Conservation (phyloP, 805 yeast species). For the Starmera quercuum region DNA sequence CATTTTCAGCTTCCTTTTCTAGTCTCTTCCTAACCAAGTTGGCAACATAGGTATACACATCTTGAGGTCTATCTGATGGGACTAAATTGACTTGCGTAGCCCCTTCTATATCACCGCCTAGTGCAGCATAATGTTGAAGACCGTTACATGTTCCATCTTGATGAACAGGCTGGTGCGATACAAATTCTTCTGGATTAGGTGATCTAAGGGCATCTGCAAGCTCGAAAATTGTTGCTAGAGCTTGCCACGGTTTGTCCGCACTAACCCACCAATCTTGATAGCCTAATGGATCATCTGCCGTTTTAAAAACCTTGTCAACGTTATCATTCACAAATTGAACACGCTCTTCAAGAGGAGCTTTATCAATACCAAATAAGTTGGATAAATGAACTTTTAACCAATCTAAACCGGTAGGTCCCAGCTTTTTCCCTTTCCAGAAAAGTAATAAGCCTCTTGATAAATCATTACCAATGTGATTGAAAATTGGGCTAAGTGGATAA, state of each 20-base stretch:
- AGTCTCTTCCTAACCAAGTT: conserved; percentile 49
- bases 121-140: conserved; percentile 78
- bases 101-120: conserved; percentile 81
- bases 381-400: conserved; percentile 77
- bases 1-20: conserved; percentile 43
- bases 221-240: conserved; percentile 63
- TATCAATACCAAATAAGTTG: conserved; percentile 69
- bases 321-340: conserved; percentile 50
- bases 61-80: conserved; percentile 69
- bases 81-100: conserved; percentile 71
- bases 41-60: conserved; percentile 70
- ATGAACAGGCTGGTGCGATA: conserved; percentile 73
- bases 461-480: conserved; percentile 77
- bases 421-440: conserved; percentile 69
- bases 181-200: conserved; percentile 55
- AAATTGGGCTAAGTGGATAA: conserved; percentile 73
- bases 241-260: conserved; percentile 85
- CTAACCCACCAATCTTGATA: conserved; percentile 57
- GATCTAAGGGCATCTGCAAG: conserved; percentile 51
- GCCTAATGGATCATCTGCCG: conserved; percentile 56
- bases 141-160: conserved; percentile 89
- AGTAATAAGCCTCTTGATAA: conserved; percentile 62
- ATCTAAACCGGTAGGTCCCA: conserved; percentile 56
- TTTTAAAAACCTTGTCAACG: conserved; percentile 42
- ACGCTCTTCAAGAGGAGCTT: conserved; percentile 60